Evolutionary conservation across 768 basidiomycete species (phyloP).

Genomic region (Cubamyces sp.): DNA sequence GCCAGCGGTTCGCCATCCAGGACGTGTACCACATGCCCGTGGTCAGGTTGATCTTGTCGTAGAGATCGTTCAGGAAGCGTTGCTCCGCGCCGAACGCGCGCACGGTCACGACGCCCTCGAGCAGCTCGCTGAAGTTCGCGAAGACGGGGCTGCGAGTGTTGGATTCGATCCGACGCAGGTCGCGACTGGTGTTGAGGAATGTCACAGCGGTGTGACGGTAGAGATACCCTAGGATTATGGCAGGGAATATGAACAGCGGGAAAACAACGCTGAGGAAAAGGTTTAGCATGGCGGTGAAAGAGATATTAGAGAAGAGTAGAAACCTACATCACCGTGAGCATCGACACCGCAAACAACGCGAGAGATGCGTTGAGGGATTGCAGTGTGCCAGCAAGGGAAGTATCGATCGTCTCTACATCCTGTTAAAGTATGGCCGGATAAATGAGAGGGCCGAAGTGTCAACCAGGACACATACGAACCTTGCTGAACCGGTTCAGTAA

Average conservation of each 20-base stretch:
- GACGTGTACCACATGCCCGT: slow-evolving; percentile 87
- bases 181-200: slow-evolving; percentile 80
- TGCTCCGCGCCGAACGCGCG: slow-evolving; percentile 86
- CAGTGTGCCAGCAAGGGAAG: slow-evolving; percentile 65
- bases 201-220: slow-evolving; percentile 76
- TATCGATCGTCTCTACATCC: slow-evolving; percentile 91
- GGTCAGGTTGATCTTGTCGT: slow-evolving; percentile 75
- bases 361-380: slow-evolving; percentile 79
- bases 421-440: slow-evolving; percentile 29
- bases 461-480: slow-evolving; percentile 33
- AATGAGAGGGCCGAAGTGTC: not conserved
- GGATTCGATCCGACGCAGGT: slow-evolving; percentile 88
- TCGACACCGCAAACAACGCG: slow-evolving; percentile 76
- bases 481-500: slow-evolving; percentile 88
- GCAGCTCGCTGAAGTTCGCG: slow-evolving; percentile 78
- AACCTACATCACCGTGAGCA: slow-evolving; percentile 69
- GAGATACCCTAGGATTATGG: slow-evolving; percentile 68
- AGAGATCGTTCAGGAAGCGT: slow-evolving; percentile 75
- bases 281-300: slow-evolving; percentile 25
- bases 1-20: slow-evolving; percentile 92
- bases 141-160: slow-evolving; percentile 86
- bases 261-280: slow-evolving; percentile 58
- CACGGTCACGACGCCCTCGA: slow-evolving; percentile 90
- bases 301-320: not conserved
- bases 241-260: slow-evolving; percentile 83